Evolutionary conservation across 2,329 filamentous ascomycete species (phyloP).

Genomic region (Cercospora sojina): DNA sequence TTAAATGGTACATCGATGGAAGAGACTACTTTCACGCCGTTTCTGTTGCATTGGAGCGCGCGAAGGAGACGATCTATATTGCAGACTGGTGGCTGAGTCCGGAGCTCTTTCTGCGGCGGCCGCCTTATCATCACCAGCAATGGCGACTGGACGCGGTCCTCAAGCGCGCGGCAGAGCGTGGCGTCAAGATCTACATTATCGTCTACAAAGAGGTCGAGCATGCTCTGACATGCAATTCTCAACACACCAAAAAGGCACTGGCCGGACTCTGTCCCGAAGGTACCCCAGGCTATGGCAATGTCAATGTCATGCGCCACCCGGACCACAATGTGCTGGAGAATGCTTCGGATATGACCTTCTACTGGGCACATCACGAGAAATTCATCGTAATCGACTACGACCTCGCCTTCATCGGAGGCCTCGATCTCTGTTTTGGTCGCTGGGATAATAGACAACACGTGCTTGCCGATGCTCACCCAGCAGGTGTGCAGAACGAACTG

Average conservation of each 20-base stretch:
- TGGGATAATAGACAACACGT: slow-evolving; percentile 89
- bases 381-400: slow-evolving; percentile 93
- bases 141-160: slow-evolving; percentile 83
- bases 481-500: slow-evolving; percentile 75
- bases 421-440: slow-evolving; percentile 92
- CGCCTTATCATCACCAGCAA: slow-evolving; percentile 77
- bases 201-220: slow-evolving; percentile 78
- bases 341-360: slow-evolving; percentile 91
- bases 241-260: slow-evolving; percentile 86
- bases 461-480: slow-evolving; percentile 82
- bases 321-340: slow-evolving; percentile 96
- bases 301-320: slow-evolving; percentile 83
- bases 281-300: slow-evolving; percentile 80
- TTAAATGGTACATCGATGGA: slow-evolving; percentile 96
- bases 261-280: slow-evolving; percentile 78
- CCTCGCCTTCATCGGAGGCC: slow-evolving; percentile 86
- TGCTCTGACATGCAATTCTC: slow-evolving; percentile 81
- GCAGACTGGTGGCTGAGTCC: slow-evolving; percentile 96
- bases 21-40: slow-evolving; percentile 94
- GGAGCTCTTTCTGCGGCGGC: slow-evolving; percentile 79
- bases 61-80: slow-evolving; percentile 92
- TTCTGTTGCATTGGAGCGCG: slow-evolving; percentile 81
- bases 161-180: slow-evolving; percentile 84
- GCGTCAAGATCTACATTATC: slow-evolving; percentile 90
- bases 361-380: slow-evolving; percentile 98